These are phyloP conservation scores for Astrothelium macrocarpum DNA, from an alignment of 495 filamentous ascomycete species.

Conservation along the genomic window DNA sequence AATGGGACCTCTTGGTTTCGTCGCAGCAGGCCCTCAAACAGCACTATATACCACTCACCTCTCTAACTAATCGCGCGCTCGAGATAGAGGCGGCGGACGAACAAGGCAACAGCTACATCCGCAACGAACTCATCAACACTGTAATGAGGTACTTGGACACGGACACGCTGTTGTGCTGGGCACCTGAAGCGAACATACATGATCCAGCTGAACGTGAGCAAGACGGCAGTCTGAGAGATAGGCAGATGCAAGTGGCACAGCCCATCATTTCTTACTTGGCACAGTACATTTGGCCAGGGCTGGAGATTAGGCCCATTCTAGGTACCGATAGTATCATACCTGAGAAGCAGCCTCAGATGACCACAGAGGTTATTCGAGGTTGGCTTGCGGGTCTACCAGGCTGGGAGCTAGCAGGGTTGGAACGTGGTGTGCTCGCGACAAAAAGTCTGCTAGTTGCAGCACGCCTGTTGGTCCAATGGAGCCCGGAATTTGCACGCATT, in stretches of 20 bases:
- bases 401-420: constrained; percentile 78
- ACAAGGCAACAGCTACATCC: constrained; percentile 32
- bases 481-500: constrained; percentile 48
- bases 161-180: constrained; percentile 90
- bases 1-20: constrained; percentile 81
- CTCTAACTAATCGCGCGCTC: constrained; percentile 64
- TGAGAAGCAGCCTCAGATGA: constrained; percentile 55
- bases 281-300: constrained; percentile 72
- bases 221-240: constrained; percentile 51
- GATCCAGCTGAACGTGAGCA: constrained; percentile 27
- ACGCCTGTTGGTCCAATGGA: constrained; percentile 80
- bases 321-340: constrained; percentile 65
- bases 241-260: constrained; percentile 57
- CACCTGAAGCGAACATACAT: constrained; percentile 47
- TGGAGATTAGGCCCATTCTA: constrained; percentile 66
- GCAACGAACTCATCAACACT: constrained; percentile 52
- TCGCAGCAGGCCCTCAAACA: constrained; percentile 64
- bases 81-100: constrained; percentile 66
- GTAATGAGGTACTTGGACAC: constrained; percentile 82
- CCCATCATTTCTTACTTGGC: constrained; percentile 62
- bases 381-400: constrained; percentile 66
- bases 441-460: constrained; percentile 77
- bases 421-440: constrained; percentile 69
- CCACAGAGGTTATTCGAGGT: constrained; percentile 60
- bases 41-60: constrained; percentile 86